Conservation (phyloP, 345 rosid genomes). For the Firmiana major region DNA sequence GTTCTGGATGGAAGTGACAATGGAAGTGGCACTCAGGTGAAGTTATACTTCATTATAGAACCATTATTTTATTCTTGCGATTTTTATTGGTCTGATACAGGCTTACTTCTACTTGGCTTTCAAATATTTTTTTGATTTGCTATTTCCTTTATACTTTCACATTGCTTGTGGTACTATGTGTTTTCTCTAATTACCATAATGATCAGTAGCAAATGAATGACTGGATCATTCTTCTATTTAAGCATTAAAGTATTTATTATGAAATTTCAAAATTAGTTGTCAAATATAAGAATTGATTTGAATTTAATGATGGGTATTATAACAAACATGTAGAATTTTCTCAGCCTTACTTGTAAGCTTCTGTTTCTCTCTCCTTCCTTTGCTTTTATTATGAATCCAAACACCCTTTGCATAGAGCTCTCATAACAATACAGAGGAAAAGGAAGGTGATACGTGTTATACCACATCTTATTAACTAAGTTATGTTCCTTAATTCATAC, state of each 20-base stretch:
- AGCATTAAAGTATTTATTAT: neutral
- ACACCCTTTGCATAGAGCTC: neutral
- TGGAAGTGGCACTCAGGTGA: constrained; percentile 52
- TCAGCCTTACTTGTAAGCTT: neutral
- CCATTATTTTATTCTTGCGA: neutral
- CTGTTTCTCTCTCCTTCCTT: neutral
- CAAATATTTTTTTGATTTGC: neutral
- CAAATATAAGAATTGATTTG: neutral
- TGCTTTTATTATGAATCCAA: neutral
- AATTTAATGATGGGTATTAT: neutral
- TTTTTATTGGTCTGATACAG: neutral
- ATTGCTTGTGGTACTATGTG: neutral
- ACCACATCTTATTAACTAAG: neutral
- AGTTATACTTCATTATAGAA: neutral
- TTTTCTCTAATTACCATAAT: neutral
- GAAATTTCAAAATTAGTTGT: neutral
- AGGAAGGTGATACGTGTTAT: neutral
- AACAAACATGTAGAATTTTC: neutral
- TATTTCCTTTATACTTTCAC: neutral
- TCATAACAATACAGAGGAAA: neutral
- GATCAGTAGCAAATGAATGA: neutral
- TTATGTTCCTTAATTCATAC: no score
- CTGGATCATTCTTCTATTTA: neutral
- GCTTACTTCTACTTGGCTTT: constrained; percentile 1
- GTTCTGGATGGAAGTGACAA: constrained; percentile 42